Conservation (phyloP, 495 filamentous ascomycete species). For the Margaritispora aquatica region DNA sequence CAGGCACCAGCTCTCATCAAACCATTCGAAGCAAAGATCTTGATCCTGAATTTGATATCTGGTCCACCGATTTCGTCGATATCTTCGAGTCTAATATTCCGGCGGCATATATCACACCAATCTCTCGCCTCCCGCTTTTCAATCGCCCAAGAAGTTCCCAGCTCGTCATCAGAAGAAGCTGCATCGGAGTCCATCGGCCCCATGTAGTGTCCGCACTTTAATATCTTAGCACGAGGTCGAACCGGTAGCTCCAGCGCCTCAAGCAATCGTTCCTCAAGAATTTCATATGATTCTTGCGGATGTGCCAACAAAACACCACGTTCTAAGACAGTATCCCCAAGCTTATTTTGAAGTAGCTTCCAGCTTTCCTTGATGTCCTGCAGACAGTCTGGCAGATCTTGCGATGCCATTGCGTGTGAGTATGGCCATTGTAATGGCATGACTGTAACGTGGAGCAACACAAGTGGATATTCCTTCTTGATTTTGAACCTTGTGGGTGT, state of each 20-base stretch:
- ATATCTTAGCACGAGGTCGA: conserved; percentile 51
- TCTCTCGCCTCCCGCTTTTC: conserved; percentile 37
- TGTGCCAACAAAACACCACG: conserved; percentile 84
- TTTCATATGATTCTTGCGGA: conserved; percentile 82
- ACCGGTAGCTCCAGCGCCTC: conserved; percentile 76
- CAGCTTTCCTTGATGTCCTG: conserved; percentile 60
- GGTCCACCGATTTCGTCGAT: conserved; percentile 14
- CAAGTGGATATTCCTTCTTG: conserved; percentile 57
- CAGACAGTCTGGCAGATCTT: conserved; percentile 48
- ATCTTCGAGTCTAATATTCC: conserved; percentile 37
- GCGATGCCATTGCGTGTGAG: conserved; percentile 40
- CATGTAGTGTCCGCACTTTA: conserved; percentile 75
- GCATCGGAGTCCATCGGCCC: conserved; percentile 36
- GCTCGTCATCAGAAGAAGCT: conserved; percentile 35
- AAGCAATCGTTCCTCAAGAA: conserved; percentile 86
- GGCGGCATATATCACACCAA: conserved; percentile 56
- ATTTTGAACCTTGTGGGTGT: conserved; percentile 42
- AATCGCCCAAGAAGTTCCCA: conserved; percentile 22
- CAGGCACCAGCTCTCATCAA: conserved; percentile 88
- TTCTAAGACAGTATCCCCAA: conserved; percentile 71
- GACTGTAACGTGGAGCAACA: conserved; percentile 82
- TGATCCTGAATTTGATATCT: conserved; percentile 68
- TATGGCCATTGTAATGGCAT: conserved; percentile 68
- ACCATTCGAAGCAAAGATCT: conserved; percentile 89
- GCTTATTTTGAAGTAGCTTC: conserved; percentile 67